Conservation (phyloP, 257 asterid genomes). For the Ligustrum vulgare region DNA sequence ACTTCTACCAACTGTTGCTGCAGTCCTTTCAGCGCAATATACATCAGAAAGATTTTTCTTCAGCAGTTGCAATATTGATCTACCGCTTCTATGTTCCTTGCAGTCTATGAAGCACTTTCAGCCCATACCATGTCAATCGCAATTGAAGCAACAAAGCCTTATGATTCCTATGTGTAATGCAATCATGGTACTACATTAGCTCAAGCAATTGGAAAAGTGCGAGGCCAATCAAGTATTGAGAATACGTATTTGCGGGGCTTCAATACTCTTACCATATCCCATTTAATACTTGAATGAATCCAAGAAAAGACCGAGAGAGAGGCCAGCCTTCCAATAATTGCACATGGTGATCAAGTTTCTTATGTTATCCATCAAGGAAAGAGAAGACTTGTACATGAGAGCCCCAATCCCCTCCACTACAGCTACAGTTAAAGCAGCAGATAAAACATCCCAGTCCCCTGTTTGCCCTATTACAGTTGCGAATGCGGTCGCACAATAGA, state of each 20-base stretch:
- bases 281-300: constrained; percentile 85
- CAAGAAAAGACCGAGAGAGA: constrained; percentile 83
- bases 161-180: not conserved
- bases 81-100: not conserved
- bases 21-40: too few relatives aligned
- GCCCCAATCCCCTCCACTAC: constrained; percentile 97
- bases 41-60: not conserved
- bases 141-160: not conserved
- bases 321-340: constrained; percentile 93
- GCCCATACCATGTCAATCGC: not conserved
- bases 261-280: not conserved
- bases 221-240: not conserved
- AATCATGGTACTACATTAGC: not conserved
- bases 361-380: constrained; percentile 46
- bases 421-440: constrained; percentile 87
- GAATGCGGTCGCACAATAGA: constrained; percentile 89
- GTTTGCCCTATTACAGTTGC: constrained; percentile 97
- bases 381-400: constrained; percentile 70
- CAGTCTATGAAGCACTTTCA: not conserved
- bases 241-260: not conserved
- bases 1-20: not conserved
- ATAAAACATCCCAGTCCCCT: constrained; percentile 96
- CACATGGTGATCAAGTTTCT: constrained; percentile 53
- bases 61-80: not conserved
- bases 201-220: not conserved